Evolutionary conservation across 2,329 filamentous ascomycete species (phyloP).

Genomic region (Emmonsiellopsis sp.): DNA sequence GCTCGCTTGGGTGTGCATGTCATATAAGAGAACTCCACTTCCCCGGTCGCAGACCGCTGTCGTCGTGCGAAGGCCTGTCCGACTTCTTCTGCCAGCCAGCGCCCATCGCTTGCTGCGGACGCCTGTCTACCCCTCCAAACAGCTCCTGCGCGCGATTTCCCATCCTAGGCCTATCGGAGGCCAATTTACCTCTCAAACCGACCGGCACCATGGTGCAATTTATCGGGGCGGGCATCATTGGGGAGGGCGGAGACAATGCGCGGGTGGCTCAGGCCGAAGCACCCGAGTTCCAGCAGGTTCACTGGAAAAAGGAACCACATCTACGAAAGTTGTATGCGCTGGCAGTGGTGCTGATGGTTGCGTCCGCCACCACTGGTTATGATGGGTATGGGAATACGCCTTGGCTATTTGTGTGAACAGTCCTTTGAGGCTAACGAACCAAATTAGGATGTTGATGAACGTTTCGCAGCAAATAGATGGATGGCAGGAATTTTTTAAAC

Average conservation of each 20-base stretch:
- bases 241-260: conserved; percentile 15
- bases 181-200: background rate
- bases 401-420: background rate
- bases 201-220: background rate
- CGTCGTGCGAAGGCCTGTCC: no score
- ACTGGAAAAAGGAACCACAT: conserved; percentile 49
- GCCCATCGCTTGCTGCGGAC: background rate
- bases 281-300: conserved; percentile 47
- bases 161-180: background rate
- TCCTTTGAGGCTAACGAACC: background rate
- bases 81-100: no score
- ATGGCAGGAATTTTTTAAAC: background rate
- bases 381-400: conserved; percentile 37
- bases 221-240: background rate
- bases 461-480: background rate
- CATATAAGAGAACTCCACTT: background rate
- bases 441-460: background rate
- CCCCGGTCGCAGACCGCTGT: no score
- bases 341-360: conserved; percentile 47
- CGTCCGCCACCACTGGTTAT: conserved; percentile 54
- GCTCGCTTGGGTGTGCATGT: background rate
- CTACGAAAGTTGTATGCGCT: conserved; percentile 48
- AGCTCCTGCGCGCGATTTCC: background rate
- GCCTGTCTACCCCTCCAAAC: background rate
- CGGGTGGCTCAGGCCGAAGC: conserved; percentile 37